These are phyloP conservation scores for Brasenia schreberi DNA, from an alignment of 164 flowering plant species.

Conservation along the genomic window DNA sequence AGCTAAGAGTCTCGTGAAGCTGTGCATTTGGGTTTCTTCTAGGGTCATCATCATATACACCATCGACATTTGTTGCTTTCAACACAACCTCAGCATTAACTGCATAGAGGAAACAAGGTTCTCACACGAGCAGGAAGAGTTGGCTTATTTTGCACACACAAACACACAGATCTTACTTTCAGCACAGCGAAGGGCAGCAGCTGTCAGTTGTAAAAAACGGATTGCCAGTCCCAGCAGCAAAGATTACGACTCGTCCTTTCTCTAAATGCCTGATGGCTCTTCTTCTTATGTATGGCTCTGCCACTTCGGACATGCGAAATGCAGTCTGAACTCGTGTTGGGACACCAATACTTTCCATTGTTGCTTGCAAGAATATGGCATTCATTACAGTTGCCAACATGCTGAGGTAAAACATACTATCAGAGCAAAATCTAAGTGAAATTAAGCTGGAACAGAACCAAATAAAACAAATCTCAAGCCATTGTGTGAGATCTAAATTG, in stretches of 20 bases:
- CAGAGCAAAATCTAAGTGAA: neutral
- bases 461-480: too few species aligned
- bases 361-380: constrained; percentile 98
- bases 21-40: constrained; percentile 62
- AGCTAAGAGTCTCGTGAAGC: constrained; percentile 66
- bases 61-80: constrained; percentile 98
- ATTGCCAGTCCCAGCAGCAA: constrained; percentile 99
- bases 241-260: constrained; percentile 95
- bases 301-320: constrained; percentile 98
- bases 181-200: constrained; percentile 98
- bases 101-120: constrained; percentile 13
- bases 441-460: too few species aligned
- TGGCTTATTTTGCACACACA: too few species aligned
- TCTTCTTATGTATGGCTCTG: constrained; percentile 92
- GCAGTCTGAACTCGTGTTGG: constrained; percentile 99
- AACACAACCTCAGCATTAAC: constrained; percentile 97
- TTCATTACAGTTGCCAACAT: constrained; percentile 99
- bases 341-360: constrained; percentile 98
- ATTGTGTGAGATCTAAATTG: too few species aligned
- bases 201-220: constrained; percentile 99
- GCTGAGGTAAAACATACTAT: constrained; percentile 18
- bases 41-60: constrained; percentile 82
- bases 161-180: constrained; percentile 58
- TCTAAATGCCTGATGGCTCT: constrained; percentile 94
- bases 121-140: too few species aligned